phyloP scores from a whole-genome alignment of 345 rosid species.

The Noccaea caerulescens region DNA sequence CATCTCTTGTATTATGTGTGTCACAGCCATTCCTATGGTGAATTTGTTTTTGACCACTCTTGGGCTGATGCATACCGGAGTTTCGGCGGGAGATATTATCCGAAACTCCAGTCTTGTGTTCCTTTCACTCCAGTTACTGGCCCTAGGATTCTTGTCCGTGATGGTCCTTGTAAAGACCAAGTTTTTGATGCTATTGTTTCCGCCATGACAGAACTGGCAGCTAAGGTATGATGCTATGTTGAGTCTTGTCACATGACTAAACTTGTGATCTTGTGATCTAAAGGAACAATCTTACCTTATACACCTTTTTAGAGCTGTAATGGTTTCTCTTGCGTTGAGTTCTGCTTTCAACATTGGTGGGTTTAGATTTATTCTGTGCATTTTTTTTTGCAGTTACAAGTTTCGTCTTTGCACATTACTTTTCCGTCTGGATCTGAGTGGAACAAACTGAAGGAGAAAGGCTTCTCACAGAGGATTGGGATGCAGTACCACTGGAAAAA shows the following conservation, averaged over 20 bases:
- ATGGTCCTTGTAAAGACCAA: constrained; percentile 65
- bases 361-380: constrained; percentile 20
- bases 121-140: constrained; percentile 98
- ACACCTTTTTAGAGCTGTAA: constrained; percentile 7
- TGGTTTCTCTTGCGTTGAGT: not conserved
- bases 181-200: constrained; percentile 69
- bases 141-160: constrained; percentile 78
- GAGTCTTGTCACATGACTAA: not conserved
- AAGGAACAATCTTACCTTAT: not conserved
- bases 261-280: not conserved
- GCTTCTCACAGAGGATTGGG: constrained; percentile 82
- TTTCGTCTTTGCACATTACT: constrained; percentile 88
- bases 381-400: constrained; percentile 55
- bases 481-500: constrained; percentile 98
- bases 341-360: constrained; percentile 11
- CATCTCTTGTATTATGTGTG: constrained; percentile 34
- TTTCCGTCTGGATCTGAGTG: constrained; percentile 85
- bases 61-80: constrained; percentile 96
- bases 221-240: constrained; percentile 54
- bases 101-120: constrained; percentile 94
- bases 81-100: constrained; percentile 87
- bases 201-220: constrained; percentile 65
- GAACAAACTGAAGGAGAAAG: constrained; percentile 63
- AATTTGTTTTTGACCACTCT: constrained; percentile 93
- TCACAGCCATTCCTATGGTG: constrained; percentile 92